Percentiles rank a stretch among this genome's conserved stretches.
These are phyloP conservation scores for Raphanus hybrid DNA, from an alignment of 441 rosid species.

Conservation along the genomic window DNA sequence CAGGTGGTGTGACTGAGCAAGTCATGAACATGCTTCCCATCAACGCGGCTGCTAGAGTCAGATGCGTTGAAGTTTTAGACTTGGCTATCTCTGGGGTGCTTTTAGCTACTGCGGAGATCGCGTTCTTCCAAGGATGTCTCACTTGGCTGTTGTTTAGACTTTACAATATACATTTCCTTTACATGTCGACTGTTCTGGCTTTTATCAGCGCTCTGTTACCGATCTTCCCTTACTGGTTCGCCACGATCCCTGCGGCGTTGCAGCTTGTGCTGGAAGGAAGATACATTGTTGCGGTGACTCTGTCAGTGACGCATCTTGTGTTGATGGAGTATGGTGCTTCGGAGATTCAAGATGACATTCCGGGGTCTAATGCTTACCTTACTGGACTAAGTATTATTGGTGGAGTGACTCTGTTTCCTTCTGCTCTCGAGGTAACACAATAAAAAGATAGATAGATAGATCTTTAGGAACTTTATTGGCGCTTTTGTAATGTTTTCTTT, in stretches of 20 bases:
- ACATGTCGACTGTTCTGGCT: constrained; percentile 84
- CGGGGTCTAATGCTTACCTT: constrained; percentile 81
- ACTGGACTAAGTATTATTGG: constrained; percentile 97
- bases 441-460: background rate
- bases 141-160: constrained; percentile 94
- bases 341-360: constrained; percentile 91
- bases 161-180: constrained; percentile 79
- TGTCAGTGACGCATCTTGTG: constrained; percentile 70
- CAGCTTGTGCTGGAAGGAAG: constrained; percentile 76
- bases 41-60: constrained; percentile 54
- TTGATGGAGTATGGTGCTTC: constrained; percentile 83
- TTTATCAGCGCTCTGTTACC: constrained; percentile 81
- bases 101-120: constrained; percentile 91
- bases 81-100: constrained; percentile 88
- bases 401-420: constrained; percentile 94
- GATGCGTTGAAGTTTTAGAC: constrained; percentile 91
- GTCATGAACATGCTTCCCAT: constrained; percentile 82
- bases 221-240: constrained; percentile 85
- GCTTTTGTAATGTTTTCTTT: constrained; percentile 23
- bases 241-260: constrained; percentile 81
- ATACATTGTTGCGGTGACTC: constrained; percentile 65
- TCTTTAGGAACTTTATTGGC: background rate
- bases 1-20: constrained; percentile 83
- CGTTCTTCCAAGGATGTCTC: constrained; percentile 92
- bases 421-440: constrained; percentile 84